Conservation (phyloP, 2,329 filamentous ascomycete genomes). For the Fusarium torreyae region DNA sequence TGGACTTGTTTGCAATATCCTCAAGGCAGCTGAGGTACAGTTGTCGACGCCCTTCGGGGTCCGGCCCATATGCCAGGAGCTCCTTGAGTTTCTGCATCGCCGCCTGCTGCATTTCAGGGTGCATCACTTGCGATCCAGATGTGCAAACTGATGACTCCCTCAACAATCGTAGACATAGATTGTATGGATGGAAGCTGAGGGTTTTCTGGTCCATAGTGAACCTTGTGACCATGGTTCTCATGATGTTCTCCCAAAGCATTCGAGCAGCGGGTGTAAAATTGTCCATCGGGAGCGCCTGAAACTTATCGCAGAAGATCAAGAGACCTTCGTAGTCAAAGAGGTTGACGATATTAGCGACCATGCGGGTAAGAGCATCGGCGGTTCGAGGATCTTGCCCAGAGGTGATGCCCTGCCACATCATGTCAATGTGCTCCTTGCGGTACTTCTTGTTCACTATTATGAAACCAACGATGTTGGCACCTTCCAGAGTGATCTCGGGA, state of each 20-base stretch:
- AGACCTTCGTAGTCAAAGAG: slow-evolving; percentile 66
- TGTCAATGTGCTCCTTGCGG: slow-evolving; percentile 78
- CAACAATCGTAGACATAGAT: slow-evolving; percentile 76
- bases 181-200: slow-evolving; percentile 62
- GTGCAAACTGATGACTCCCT: slow-evolving; percentile 76
- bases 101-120: slow-evolving; percentile 74
- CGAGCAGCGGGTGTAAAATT: slow-evolving; percentile 74
- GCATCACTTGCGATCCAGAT: slow-evolving; percentile 68
- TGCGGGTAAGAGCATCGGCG: slow-evolving; percentile 82
- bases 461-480: slow-evolving; percentile 89
- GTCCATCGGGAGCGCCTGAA: slow-evolving; percentile 74
- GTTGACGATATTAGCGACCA: slow-evolving; percentile 67
- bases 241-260: slow-evolving; percentile 71
- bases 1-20: slow-evolving; percentile 75
- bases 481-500: slow-evolving; percentile 87
- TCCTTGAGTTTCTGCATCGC: slow-evolving; percentile 73
- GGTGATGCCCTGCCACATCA: slow-evolving; percentile 86
- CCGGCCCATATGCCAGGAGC: slow-evolving; percentile 71
- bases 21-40: slow-evolving; percentile 78
- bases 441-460: slow-evolving; percentile 85
- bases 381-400: slow-evolving; percentile 87
- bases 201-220: slow-evolving; percentile 54
- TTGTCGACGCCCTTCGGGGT: slow-evolving; percentile 67
- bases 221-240: slow-evolving; percentile 65
- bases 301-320: slow-evolving; percentile 79